Evolutionary conservation across 2,329 filamentous ascomycete species (phyloP).

Genomic region (Clarireedia homoeocarpa): DNA sequence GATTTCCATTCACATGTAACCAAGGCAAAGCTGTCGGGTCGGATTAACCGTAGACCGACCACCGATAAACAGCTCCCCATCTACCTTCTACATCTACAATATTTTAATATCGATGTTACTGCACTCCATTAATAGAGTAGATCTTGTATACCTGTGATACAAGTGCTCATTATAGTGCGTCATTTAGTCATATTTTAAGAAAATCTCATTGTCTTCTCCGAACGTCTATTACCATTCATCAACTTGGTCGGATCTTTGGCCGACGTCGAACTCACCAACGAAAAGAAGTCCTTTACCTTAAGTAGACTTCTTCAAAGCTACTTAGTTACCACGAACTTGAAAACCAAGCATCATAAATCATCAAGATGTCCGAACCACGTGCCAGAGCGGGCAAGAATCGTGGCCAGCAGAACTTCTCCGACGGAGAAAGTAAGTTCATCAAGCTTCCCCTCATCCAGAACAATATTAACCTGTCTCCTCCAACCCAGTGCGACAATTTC

Average conservation of each 20-base stretch:
- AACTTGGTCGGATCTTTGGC: too few species aligned
- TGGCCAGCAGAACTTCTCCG: constrained; percentile 72
- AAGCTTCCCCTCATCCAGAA: background rate
- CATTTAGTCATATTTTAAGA: too few species aligned
- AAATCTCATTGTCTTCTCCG: too few species aligned
- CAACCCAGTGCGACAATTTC: constrained; percentile 57
- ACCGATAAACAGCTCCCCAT: background rate
- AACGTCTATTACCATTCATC: too few species aligned
- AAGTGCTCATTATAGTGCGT: too few species aligned
- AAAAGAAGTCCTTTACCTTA: background rate
- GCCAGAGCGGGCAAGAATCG: constrained; percentile 73
- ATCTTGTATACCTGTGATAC: too few species aligned
- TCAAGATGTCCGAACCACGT: constrained; percentile 57
- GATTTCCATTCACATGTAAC: constrained; percentile 8
- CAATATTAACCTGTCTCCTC: constrained; percentile 5
- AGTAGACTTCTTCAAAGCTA: background rate
- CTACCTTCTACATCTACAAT: background rate
- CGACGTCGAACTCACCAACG: background rate
- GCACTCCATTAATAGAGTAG: too few species aligned
- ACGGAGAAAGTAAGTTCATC: constrained; percentile 55
- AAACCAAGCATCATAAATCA: background rate
- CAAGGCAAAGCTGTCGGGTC: background rate
- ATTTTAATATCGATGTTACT: too few species aligned
- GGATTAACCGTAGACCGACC: background rate
- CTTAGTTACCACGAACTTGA: too few species aligned